Base-by-base conservation (phyloP, 2,329 filamentous ascomycete genomes). In the Akanthomyces uredinophilus region DNA sequence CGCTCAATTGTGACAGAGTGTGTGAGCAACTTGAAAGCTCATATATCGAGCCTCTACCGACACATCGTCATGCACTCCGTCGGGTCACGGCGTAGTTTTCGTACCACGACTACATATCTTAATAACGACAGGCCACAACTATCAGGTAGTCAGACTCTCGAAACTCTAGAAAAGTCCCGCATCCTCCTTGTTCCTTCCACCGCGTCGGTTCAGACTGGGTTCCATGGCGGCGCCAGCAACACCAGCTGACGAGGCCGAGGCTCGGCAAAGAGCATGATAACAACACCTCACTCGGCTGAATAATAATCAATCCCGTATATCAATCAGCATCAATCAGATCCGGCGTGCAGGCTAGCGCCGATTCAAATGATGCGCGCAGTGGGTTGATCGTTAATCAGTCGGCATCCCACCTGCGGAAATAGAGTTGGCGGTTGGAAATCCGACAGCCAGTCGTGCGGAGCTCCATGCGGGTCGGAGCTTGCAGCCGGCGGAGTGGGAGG, bases 391-490 rank as follows among this genome's bases (percentile, higher is more conserved):
- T 18, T 43, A 43, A 54, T 43, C 51, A 54, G 51, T 54, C 51
- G 51, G 35, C 51, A 54, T 54, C 51, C 51, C 51, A 54, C 51
- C 35, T 35, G 20, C 51, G 37, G 51, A 27, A 37, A 51, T 35
- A 20, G 27, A 35, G 27, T 32, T 14, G 35, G 11, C n/a, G 20
- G 51, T 24, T 27, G 35, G 13, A 41, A 54, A 54, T 54, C 35
- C 35, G 50, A 47, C n/a, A 7, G 44, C 20, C n/a, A n/a, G 44
- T 22, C 44, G 8, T 47, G 44, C 44, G 44, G 44, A 47, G 32
- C 32, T 35, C 11, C 20, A 10, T 22, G 41, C 41, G 18, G 18
- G 22, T 5, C 44, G n/a, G n/a, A 24, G n/a, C 37, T 39, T 39
- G 20, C 6, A 11, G 22, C 44, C 7, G 44, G 20, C 20, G 44